A percentile compares a stretch with the other conserved stretches of the same genome.
These are phyloP conservation scores for Medicago lupulina DNA, from an alignment of 306 rosid genomes.

Conservation along the genomic window DNA sequence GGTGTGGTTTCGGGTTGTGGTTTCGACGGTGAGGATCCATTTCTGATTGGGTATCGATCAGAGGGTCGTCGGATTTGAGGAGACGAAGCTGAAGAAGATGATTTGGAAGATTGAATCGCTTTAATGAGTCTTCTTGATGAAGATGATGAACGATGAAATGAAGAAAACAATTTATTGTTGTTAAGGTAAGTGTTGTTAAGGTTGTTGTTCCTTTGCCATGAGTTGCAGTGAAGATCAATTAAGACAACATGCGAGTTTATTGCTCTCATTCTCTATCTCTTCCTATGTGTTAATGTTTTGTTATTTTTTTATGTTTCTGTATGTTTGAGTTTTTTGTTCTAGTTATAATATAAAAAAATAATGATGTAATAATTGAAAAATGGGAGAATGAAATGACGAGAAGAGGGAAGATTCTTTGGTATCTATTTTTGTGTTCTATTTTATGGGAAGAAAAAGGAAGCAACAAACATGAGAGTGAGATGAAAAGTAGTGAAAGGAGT, in stretches of 20 bases:
- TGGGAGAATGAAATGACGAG: not conserved
- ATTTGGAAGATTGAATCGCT: slow-evolving; percentile 50
- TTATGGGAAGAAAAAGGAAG: not conserved
- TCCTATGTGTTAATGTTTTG: not conserved
- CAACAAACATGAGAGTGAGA: not conserved
- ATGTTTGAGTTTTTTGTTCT: not conserved
- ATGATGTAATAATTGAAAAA: not conserved
- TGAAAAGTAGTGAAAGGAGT: not conserved
- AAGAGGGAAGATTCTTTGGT: slow-evolving; percentile 27
- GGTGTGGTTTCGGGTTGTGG: slow-evolving; percentile 42
- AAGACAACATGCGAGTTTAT: slow-evolving; percentile 69
- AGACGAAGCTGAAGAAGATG: slow-evolving; percentile 47
- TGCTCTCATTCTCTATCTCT: slow-evolving; percentile 54
- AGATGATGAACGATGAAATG: slow-evolving; percentile 53
- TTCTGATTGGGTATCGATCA: slow-evolving; percentile 65
- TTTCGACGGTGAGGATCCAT: slow-evolving; percentile 45
- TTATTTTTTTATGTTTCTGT: not conserved
- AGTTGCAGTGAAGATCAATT: slow-evolving; percentile 70
- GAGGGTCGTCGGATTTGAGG: slow-evolving; percentile 83
- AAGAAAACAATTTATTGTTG: slow-evolving; percentile 47
- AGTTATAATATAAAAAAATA: not conserved
- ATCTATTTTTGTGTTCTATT: not conserved
- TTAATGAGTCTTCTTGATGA: not conserved
- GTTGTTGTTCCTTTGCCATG: slow-evolving; percentile 27
- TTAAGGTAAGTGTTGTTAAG: too few species aligned